These are phyloP conservation scores for Fusarium anguioides DNA, from an alignment of 2,329 filamentous ascomycete genomes.

Conservation along the genomic window DNA sequence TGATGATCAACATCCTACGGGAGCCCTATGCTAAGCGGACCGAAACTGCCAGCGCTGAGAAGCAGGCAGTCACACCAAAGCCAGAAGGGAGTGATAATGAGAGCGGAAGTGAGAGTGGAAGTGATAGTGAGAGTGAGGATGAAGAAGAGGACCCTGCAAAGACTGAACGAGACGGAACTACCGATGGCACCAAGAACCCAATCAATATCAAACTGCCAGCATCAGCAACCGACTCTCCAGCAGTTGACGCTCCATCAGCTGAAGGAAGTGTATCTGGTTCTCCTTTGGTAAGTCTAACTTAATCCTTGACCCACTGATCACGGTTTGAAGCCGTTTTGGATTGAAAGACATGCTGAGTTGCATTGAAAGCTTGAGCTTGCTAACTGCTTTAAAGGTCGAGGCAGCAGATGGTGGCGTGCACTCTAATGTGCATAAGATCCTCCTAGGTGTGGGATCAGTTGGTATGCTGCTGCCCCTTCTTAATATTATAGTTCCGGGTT, in stretches of 20 bases:
- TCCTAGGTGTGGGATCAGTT: constrained; percentile 40
- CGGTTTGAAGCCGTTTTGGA: not conserved
- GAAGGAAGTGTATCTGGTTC: constrained; percentile 20
- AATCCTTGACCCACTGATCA: not conserved
- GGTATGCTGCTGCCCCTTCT: constrained; percentile 23
- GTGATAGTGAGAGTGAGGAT: constrained; percentile 9
- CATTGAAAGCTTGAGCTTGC: constrained; percentile 2
- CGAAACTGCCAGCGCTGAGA: not conserved
- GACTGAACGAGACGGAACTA: not conserved
- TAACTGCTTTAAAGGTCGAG: constrained; percentile 27
- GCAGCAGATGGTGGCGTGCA: constrained; percentile 24
- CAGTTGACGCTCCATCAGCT: constrained; percentile 24
- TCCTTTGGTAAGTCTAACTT: constrained; percentile 32
- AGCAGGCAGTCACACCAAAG: constrained; percentile 11
- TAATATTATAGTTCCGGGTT: not conserved
- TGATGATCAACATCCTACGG: constrained; percentile 7
- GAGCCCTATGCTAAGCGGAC: constrained; percentile 8
- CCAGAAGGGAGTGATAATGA: not conserved
- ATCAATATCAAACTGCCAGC: constrained; percentile 3
- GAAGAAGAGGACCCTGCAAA: not conserved
- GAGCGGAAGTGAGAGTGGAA: constrained; percentile 1
- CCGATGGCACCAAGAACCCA: not conserved
- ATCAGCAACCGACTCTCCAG: constrained; percentile 1
- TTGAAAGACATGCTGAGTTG: not conserved
- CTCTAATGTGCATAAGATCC: constrained; percentile 41